Percentiles rank a stretch among this genome's conserved stretches.
Evolutionary conservation across 495 filamentous ascomycete species (phyloP).

Genomic region (Lindgomyces ingoldianus): DNA sequence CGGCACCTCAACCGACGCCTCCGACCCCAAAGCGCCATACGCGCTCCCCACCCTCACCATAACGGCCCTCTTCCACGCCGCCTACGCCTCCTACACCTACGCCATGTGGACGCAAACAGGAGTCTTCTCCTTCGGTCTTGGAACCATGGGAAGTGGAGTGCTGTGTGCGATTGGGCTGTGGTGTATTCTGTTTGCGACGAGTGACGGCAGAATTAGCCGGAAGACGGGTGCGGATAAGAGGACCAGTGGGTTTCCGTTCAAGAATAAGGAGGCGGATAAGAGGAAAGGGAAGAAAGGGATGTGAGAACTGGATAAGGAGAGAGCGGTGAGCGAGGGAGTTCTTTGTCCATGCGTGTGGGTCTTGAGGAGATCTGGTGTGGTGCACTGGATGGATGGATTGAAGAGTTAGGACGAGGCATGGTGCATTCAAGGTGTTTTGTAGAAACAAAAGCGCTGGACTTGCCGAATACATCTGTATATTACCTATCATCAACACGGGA

Average conservation of each 20-base stretch:
- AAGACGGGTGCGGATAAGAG: slow-evolving; percentile 78
- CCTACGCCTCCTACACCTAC: slow-evolving; percentile 68
- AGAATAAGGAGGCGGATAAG: slow-evolving; percentile 68
- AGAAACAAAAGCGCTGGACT: too few species aligned
- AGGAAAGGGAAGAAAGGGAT: slow-evolving; percentile 50
- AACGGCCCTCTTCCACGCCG: slow-evolving; percentile 64
- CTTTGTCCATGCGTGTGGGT: background rate
- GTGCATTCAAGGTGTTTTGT: too few species aligned
- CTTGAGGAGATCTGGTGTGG: too few species aligned
- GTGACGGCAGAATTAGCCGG: slow-evolving; percentile 61
- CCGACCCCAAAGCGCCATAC: slow-evolving; percentile 66
- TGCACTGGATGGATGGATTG: too few species aligned
- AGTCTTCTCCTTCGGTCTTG: slow-evolving; percentile 58
- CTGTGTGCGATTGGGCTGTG: slow-evolving; percentile 68
- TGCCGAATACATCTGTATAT: too few species aligned
- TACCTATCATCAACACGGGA: too few species aligned
- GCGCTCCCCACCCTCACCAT: slow-evolving; percentile 67
- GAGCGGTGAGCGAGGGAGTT: too few species aligned
- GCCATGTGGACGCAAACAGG: slow-evolving; percentile 58
- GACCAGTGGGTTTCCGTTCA: slow-evolving; percentile 80
- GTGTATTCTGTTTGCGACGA: slow-evolving; percentile 73
- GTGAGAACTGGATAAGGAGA: background rate
- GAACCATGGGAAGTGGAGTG: slow-evolving; percentile 51
- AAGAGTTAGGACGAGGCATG: too few species aligned
- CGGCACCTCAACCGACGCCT: slow-evolving; percentile 40